Conservation (phyloP, 257 asterid genomes). For the Solanum chiquidenum region DNA sequence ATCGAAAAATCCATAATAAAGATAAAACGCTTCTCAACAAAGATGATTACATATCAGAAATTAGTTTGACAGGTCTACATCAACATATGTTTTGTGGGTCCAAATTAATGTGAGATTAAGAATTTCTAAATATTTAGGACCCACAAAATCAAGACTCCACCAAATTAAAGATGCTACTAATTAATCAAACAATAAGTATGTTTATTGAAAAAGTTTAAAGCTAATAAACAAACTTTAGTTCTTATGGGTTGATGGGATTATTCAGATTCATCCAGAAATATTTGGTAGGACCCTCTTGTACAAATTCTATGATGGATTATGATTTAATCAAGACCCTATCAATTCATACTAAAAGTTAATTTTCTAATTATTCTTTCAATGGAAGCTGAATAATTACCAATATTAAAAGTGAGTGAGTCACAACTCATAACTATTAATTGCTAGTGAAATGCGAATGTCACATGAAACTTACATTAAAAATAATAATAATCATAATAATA, state of each 20-base stretch:
- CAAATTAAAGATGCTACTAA: background rate
- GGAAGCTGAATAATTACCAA: background rate
- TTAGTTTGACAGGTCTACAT: background rate
- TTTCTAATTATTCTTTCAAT: background rate
- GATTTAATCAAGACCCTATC: background rate
- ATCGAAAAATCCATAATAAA: background rate
- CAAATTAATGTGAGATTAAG: background rate
- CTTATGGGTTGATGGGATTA: background rate
- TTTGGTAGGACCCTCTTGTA: background rate
- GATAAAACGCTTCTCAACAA: background rate
- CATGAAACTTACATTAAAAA: background rate
- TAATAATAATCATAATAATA: no score
- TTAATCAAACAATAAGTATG: background rate
- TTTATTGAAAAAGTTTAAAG: background rate
- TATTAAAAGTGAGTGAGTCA: background rate
- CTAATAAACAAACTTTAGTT: background rate
- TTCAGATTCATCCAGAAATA: background rate
- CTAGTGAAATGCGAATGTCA: background rate
- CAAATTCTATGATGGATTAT: background rate
- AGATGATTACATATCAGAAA: background rate
- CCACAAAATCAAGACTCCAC: background rate
- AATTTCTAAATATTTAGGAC: background rate
- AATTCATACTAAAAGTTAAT: background rate
- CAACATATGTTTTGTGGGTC: background rate
- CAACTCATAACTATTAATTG: background rate